Base-by-base conservation (phyloP, 2,329 filamentous ascomycete genomes). In the Clarireedia homoeocarpa region DNA sequence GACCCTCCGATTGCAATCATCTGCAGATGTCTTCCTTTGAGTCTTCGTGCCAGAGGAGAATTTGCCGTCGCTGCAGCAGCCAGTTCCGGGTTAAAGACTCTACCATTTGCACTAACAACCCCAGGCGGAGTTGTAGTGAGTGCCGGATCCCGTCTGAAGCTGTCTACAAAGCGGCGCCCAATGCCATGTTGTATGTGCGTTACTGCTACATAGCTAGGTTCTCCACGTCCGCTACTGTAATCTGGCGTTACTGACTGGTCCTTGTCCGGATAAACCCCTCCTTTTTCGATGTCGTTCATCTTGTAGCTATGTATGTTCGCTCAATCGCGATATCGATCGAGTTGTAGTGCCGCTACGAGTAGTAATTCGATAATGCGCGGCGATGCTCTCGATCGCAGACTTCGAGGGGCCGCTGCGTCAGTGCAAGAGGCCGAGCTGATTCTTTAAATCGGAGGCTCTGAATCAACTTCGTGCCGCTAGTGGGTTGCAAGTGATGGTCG, bases 1-100 rank as follows among this genome's bases (percentile, higher is more conserved):
- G 88, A 92, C 45, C 91, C 91, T 64, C 91, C 91, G 63, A 96
- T 95, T 14, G 92, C 92, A 76, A 96, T 96, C 92, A 96, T 96
- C 75, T 96, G 91, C 69, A 96, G 70, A 75, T 97, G 92, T 48
- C 91, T 80, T 20, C 85, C 84, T 73, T 95, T 94, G 63, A 95
- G 73, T 70, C 84, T 85, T 66, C 91, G 79, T 51, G 87, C 83
- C 51, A 97, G 77, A 6, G 86, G 83, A 47, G 88, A 86, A 61
- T 85, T 79, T 4, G 89, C 87, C 1, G 89, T 91, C 45, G 77
- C 77, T 15, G 73, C 70, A 1, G 78, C 79, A 0, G 81, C 82
- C 53, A 70, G 70, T 67, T 91, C 85, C 62, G 89, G 73, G 67
- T 89, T 77, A 67, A 80, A 84, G 14, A 76, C 74, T 45, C 62